These are phyloP conservation scores for Calonectria crousiana DNA, from an alignment of 2,329 filamentous ascomycete species.

Conservation along the genomic window DNA sequence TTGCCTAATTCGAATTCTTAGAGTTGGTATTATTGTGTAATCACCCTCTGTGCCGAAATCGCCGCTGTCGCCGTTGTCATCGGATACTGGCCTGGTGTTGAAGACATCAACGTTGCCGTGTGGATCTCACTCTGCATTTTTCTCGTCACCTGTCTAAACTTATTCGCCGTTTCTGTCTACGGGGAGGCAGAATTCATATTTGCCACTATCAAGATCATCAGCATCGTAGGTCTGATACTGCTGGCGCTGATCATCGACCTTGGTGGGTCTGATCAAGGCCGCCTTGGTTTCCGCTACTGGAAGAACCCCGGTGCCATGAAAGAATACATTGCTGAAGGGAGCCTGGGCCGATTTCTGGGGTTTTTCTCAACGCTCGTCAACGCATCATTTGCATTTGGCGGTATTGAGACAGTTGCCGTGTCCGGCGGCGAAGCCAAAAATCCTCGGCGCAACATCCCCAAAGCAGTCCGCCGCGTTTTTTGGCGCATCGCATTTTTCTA, in stretches of 20 bases:
- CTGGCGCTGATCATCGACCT: constrained; percentile 76
- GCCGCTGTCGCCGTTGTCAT: neutral
- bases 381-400: neutral
- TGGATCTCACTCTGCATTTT: neutral
- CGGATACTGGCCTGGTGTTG: neutral
- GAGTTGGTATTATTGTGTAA: neutral
- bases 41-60: neutral
- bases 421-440: neutral
- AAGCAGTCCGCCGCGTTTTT: constrained; percentile 49
- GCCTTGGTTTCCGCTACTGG: neutral
- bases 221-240: constrained; percentile 63
- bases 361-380: neutral
- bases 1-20: neutral
- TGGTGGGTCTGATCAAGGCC: constrained; percentile 56
- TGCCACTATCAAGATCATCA: neutral
- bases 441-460: constrained; percentile 34
- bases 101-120: neutral
- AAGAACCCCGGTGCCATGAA: neutral
- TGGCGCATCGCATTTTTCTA: constrained; percentile 54
- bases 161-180: neutral
- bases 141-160: neutral
- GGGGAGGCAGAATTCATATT: constrained; percentile 6
- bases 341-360: neutral
- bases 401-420: neutral
- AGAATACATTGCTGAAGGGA: neutral